Base-by-base conservation (phyloP, 768 basidiomycete genomes). In the Macrolepiota fuliginosa region DNA sequence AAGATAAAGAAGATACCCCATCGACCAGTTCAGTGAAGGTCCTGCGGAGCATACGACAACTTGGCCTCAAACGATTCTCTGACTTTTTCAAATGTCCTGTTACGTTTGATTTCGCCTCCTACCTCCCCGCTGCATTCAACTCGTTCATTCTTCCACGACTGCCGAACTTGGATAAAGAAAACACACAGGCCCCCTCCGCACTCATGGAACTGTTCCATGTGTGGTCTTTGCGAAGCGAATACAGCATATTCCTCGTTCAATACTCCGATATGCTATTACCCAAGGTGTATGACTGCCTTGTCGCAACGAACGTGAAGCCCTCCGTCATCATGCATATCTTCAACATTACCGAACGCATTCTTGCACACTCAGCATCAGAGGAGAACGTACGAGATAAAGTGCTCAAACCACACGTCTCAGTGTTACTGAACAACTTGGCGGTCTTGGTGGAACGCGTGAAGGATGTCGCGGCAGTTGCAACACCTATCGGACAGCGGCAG, bases 151-250 rank as follows among this genome's bases (percentile, higher is more conserved):
- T 89, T 0, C 95, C 96, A 0, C 90, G 97, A 5, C 79, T 99
- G 24, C 76, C 84, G 0, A 72, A 76, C 3, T 78, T 98, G 25
- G 88, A 90, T 62, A 79, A 75, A 46, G 97, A 98, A 73, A 98
- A 96, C 67, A 92, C 90, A 0, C 96, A 98, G 71, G 83, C 92
- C 0, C 95, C 96, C 0, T 96, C 95, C 0, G 87, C 92, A 0
- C 79, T 96, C 17, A 76, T 99, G 46, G 94, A 97, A 40, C 78
- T 98, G 22, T 91, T 97, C 74, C 82, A 86, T 61, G 76, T 82
- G 5, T 96, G 95, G 91, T 84, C 92, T 0, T 71, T 78, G 15
- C 78, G 83, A 17, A 77, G 76, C 1, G 79, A 85, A 12, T 83
- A 87, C 62, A 79, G 82, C n/a, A 70, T 71, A 9, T 88, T 86